phyloP scores from a whole-genome alignment of 345 rosid genomes.

The Eucalyptus regnans region DNA sequence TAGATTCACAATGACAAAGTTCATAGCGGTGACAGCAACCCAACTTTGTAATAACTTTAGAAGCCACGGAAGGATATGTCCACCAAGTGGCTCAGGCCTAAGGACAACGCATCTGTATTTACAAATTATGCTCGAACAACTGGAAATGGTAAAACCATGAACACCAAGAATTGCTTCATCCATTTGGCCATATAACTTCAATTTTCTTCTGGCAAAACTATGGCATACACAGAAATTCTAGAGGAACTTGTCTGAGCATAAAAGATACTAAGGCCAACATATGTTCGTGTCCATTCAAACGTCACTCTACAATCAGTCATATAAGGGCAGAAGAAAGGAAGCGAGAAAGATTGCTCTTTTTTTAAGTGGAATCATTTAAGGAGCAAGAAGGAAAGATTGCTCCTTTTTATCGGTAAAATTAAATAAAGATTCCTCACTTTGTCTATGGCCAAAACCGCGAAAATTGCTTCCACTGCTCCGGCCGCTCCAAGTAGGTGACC shows the following conservation, averaged over 20 bases:
- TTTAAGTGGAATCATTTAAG: neutral
- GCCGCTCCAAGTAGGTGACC: constrained; percentile 99
- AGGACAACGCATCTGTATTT: neutral
- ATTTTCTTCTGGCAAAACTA: neutral
- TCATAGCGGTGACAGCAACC: neutral
- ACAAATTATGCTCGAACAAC: neutral
- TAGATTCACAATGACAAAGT: neutral
- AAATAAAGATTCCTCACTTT: constrained; percentile 23
- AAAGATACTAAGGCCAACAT: neutral
- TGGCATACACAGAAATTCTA: neutral
- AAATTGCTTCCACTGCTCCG: constrained; percentile 90
- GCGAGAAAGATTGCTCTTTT: neutral
- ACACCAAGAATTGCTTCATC: neutral
- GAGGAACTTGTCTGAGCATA: neutral
- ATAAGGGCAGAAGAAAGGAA: neutral
- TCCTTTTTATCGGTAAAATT: neutral
- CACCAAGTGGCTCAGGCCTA: neutral
- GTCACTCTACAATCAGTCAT: neutral
- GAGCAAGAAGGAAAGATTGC: neutral
- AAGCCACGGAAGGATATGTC: neutral
- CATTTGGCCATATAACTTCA: neutral
- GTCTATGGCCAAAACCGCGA: constrained; percentile 59
- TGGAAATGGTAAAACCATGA: neutral
- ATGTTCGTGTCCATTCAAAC: neutral
- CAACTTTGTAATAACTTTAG: fast-evolving